Evolutionary conservation across 148 eudicot species (phyloP), one percentile per base, ranked within the genome.

Genomic region (Linanthus parryae): DNA sequence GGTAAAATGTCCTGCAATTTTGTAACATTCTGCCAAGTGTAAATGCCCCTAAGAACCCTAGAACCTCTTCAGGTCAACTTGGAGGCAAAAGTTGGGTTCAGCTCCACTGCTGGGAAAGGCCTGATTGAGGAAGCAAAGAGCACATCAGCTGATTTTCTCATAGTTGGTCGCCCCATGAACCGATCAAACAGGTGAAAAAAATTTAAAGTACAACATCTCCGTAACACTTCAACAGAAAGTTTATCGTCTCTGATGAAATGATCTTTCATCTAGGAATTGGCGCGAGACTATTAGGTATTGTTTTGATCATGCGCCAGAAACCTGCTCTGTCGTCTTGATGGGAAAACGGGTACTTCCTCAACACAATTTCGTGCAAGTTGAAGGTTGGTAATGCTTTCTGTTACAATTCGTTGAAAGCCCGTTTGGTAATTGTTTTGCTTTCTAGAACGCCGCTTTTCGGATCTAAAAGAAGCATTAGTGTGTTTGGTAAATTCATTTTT

Each of bases 11-110:
- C n/a, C n/a, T n/a, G n/a, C n/a, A n/a, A n/a, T n/a, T n/a, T n/a
- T n/a, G n/a, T n/a, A n/a, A n/a, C n/a, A n/a, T n/a, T n/a, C n/a
- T n/a, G n/a, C n/a, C n/a, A n/a, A n/a, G n/a, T n/a, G n/a, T n/a
- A n/a, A n/a, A n/a, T n/a, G n/a, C n/a, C n/a, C n/a, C n/a, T n/a
- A n/a, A n/a, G n/a, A n/a, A n/a, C n/a, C n/a, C n/a, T n/a, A n/a
- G n/a, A n/a, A n/a, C n/a, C n/a, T n/a, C n/a, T n/a, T 40, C 71
- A 89, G 97, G 83, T 89, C 10, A 66, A 75, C 57, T 58, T 89
- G 72, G 95, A 89, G 60, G 97, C 97, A 38, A 77, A 85, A 66
- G 95, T 89, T 34, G 69, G 63, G 17, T 71, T 80, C 37, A 74
- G 76, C 51, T 68, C 92, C 2, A 78, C 68, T 45, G 41, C 56